A percentile compares a stretch with the other conserved stretches of the same genome.
Conservation (phyloP, 2,329 filamentous ascomycete genomes). For the Venturia oleaginea region DNA sequence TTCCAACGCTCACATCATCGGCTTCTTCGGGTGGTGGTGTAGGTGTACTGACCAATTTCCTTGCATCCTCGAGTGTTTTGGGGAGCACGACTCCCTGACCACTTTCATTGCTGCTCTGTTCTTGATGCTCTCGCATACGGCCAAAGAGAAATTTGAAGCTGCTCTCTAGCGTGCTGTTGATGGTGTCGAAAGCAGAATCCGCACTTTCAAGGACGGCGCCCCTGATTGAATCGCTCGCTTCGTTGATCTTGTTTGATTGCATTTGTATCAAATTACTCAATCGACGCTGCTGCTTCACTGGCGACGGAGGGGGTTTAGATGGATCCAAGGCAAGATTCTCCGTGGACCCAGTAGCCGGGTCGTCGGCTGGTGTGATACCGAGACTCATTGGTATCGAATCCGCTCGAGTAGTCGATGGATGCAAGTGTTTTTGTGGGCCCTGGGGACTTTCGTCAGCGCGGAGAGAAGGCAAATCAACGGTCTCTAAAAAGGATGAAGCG, state of each 20-base stretch:
- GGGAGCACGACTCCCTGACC: conserved; percentile 48
- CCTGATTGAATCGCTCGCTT: conserved; percentile 70
- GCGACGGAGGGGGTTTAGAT: conserved; percentile 26
- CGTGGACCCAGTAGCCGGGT: conserved; percentile 16
- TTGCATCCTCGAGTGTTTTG: conserved; percentile 85
- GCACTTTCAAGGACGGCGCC: conserved; percentile 64
- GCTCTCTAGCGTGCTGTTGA: conserved; percentile 80
- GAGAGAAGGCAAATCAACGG: conserved; percentile 84
- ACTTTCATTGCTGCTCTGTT: conserved; percentile 31
- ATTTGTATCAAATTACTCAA: conserved; percentile 81
- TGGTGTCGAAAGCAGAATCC: conserved; percentile 85
- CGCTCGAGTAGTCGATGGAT: conserved; percentile 36
- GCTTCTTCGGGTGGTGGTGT: conserved; percentile 40
- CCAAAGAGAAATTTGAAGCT: conserved; percentile 92
- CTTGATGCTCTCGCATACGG: conserved; percentile 65
- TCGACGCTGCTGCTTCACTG: conserved; percentile 51
- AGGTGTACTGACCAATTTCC: conserved; percentile 74
- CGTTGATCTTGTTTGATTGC: conserved; percentile 70
- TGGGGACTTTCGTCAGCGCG: conserved; percentile 68
- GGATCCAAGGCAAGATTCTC: conserved; percentile 12
- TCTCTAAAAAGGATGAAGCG: conserved; percentile 87
- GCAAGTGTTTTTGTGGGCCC: conserved; percentile 46
- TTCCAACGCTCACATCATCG: conserved; percentile 45
- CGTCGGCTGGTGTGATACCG: conserved; percentile 28
- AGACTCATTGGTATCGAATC: conserved; percentile 28